Evolutionary conservation across 2,329 filamentous ascomycete genomes (phyloP).

Genomic region (Pseudocercospora macadamiae): DNA sequence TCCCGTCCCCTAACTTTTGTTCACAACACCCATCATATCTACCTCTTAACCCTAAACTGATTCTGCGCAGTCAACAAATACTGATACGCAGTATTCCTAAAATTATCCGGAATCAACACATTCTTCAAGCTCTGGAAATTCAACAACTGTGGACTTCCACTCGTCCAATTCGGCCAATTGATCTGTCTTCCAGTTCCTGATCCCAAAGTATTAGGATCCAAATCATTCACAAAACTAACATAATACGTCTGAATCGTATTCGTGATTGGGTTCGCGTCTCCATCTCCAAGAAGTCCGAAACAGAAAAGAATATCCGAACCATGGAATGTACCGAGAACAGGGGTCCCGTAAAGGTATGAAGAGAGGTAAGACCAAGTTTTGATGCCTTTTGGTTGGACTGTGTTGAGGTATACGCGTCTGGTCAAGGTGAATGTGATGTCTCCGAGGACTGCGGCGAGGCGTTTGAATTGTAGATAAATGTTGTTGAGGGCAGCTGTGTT

Average conservation of each 20-base stretch:
- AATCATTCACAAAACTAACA: constrained; percentile 69
- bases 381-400: constrained; percentile 55
- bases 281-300: constrained; percentile 13
- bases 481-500: constrained; percentile 68
- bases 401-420: constrained; percentile 65
- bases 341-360: constrained; percentile 71
- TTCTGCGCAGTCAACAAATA: constrained; percentile 41
- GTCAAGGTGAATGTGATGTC: constrained; percentile 76
- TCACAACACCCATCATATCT: neutral
- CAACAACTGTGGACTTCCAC: constrained; percentile 53
- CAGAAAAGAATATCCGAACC: constrained; percentile 49
- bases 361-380: constrained; percentile 73
- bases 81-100: constrained; percentile 50
- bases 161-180: constrained; percentile 60
- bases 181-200: constrained; percentile 35
- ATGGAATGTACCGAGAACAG: constrained; percentile 77
- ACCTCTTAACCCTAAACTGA: constrained; percentile 26
- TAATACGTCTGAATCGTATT: constrained; percentile 68
- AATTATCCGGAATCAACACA: constrained; percentile 52
- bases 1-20: no score
- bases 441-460: constrained; percentile 71
- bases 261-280: constrained; percentile 19
- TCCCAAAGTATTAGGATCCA: constrained; percentile 67
- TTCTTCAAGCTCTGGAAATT: constrained; percentile 48
- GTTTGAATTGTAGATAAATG: constrained; percentile 75